Evolutionary conservation across 1,284 basidiomycete species (phyloP), one percentile per base, ranked within the genome.

Genomic region (Moesziomyces parantarcticus): DNA sequence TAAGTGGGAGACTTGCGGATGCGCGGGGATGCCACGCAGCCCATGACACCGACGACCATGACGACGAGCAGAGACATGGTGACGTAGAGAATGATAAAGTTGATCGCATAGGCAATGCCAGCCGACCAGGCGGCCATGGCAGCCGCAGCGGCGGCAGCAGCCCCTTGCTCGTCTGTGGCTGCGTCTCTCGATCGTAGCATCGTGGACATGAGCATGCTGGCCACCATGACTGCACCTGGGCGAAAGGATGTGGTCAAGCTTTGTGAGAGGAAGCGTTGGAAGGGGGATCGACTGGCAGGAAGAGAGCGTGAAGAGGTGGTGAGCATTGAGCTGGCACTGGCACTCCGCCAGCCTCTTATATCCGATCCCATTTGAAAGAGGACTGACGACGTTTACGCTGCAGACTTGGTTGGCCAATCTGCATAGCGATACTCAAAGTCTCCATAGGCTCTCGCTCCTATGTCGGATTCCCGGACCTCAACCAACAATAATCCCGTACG

Each of bases 41-140:
- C 63, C 63, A 66, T 66, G 44, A 44, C 21, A 16, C 54, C 56
- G 7, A 64, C 55, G 4, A 61, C 55, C 3, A 64, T 29, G 16
- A 64, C 49, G 10, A 43, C 50, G 20, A 47, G 18, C 13, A 64
- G 40, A 16, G 55, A 44, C 61, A 64, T 49, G 50, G 45, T 64
- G 45, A 64, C 50, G 32, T 64, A 66, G 21, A 66, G 57, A 3
- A 59, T 46, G 49, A 66, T 59, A 20, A 55, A 66, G 48, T 58
- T 58, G 63, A 66, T 66, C n/a, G 63, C 63, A n/a, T 59, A 66
- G 43, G 52, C 57, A 44, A 59, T 59, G 3, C 57, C 57, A n/a
- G 57, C 63, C n/a, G 58, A 58, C 52, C 57, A 66, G 9, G 63
- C 57, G 3, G 57, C 57, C 57, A 66, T 66, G 16, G 62, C 62